Base-by-base conservation (phyloP, 164 flowering plant genomes). In the Tetracentron sinense region DNA sequence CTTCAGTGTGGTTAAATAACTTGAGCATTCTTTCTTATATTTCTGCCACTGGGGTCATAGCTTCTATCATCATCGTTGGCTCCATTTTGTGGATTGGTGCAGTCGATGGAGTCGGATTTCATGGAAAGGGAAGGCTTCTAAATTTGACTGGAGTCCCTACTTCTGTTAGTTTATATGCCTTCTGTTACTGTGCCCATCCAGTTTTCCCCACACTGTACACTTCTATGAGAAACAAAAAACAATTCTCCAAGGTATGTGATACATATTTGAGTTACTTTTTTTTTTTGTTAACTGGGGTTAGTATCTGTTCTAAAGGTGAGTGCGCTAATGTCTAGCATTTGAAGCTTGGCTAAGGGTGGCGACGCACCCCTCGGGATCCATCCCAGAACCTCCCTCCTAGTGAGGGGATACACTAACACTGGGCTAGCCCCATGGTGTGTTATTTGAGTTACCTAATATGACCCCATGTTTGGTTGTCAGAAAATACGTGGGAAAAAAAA, bases 161-260 rank as follows among this genome's bases (percentile, higher is more conserved):
- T 14, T 69, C 90, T 31, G 55, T 80, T 4, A 88, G 96, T 75
- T 62, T 92, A 28, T 90, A 79, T 56, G 77, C 88, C 17, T 86
- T 92, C 48, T 88, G 96, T 55, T 92, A 80, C 28, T 82, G 91
- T 65, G 90, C 83, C 11, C 96, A 92, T 82, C 84, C 96, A 0
- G 92, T 92, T 20, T 85, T 92, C 46, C 98, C 98, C 8, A 85
- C 92, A 8, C 66, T 92, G 0, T 86, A 82, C 73, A 82, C 72
- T 63, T 88, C 98, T 27, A 86, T 86, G 92, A 78, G 63, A 68
- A 79, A 82, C 44, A 82, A 70, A 61, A 75, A 58, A 11, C 84
- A 84, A 3, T 90, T 90, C 78, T 69, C 89, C 8, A 76, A 72
- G 78, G 98, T 88, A 76, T 78, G 72, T 72, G 16, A 19, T 44